A percentile compares a stretch with the other conserved stretches of the same genome.
These are phyloP conservation scores for Fusarium sp. DNA, from an alignment of 2,329 filamentous ascomycete genomes.

Conservation along the genomic window DNA sequence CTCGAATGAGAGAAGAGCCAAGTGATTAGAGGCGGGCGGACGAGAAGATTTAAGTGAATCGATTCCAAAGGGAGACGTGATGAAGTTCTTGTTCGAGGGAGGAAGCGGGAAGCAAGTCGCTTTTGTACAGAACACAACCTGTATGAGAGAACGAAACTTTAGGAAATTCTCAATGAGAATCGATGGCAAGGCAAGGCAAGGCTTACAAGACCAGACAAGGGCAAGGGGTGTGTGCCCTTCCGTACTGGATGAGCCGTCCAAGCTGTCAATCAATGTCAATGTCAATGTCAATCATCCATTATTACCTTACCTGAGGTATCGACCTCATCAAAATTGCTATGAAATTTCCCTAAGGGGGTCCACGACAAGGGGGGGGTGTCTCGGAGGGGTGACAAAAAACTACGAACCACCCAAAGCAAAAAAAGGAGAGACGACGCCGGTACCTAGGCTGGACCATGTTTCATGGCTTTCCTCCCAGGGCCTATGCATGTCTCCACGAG, in stretches of 20 bases:
- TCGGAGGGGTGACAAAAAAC: constrained; percentile 35
- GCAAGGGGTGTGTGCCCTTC: constrained; percentile 18
- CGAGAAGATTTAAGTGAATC: constrained; percentile 27
- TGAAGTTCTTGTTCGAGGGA: constrained; percentile 37
- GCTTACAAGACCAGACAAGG: constrained; percentile 23
- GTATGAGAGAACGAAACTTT: constrained; percentile 21
- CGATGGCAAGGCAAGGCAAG: constrained; percentile 17
- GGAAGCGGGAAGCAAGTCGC: constrained; percentile 39
- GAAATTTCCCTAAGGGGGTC: constrained; percentile 34
- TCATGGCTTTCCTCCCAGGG: constrained; percentile 37
- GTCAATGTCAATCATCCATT: constrained; percentile 19
- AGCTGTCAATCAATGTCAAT: constrained; percentile 10
- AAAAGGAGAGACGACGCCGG: constrained; percentile 29
- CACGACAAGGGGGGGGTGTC: constrained; percentile 24
- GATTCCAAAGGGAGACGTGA: constrained; percentile 37
- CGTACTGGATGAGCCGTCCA: constrained; percentile 14
- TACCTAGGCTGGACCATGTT: constrained; percentile 42
- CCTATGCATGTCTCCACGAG: constrained; percentile 40
- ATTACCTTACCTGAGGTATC: constrained; percentile 34
- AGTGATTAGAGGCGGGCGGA: constrained; percentile 1
- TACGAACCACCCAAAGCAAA: constrained; percentile 31
- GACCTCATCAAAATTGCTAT: constrained; percentile 39
- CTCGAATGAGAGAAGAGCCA: constrained; percentile 14
- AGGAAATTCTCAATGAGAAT: constrained; percentile 26
- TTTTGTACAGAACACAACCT: constrained; percentile 40